Conservation (phyloP, 306 rosid species). For the Prunus campanulata region DNA sequence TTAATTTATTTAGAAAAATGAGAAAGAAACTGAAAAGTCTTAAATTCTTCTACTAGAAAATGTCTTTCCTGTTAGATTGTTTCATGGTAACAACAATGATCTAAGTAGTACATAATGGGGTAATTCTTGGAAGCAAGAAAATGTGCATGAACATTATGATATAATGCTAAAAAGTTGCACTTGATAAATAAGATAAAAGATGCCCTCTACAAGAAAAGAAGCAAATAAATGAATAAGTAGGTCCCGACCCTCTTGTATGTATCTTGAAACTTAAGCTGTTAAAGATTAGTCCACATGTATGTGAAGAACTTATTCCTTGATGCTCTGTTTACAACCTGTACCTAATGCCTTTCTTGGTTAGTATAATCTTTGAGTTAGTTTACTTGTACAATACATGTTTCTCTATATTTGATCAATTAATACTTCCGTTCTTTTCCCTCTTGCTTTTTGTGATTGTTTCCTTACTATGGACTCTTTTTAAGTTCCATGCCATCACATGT, state of each 20-base stretch:
- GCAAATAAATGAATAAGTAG: neutral
- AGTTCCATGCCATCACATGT: neutral
- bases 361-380: neutral
- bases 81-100: neutral
- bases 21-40: too few relatives aligned
- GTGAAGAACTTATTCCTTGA: neutral
- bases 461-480: neutral
- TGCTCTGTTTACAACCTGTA: neutral
- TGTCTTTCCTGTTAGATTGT: constrained; percentile 1
- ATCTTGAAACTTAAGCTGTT: neutral
- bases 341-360: neutral
- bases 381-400: neutral
- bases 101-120: too few relatives aligned
- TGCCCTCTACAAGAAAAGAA: neutral
- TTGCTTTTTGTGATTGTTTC: neutral
- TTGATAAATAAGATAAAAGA: neutral
- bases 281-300: neutral
- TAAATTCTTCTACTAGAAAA: neutral
- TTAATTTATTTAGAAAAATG: neutral
- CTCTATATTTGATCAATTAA: neutral
- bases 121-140: neutral
- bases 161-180: neutral
- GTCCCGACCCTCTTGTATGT: neutral
- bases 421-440: neutral
- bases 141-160: neutral